Base-by-base conservation (phyloP, 2,329 filamentous ascomycete genomes). In the Phialophora macrospora region DNA sequence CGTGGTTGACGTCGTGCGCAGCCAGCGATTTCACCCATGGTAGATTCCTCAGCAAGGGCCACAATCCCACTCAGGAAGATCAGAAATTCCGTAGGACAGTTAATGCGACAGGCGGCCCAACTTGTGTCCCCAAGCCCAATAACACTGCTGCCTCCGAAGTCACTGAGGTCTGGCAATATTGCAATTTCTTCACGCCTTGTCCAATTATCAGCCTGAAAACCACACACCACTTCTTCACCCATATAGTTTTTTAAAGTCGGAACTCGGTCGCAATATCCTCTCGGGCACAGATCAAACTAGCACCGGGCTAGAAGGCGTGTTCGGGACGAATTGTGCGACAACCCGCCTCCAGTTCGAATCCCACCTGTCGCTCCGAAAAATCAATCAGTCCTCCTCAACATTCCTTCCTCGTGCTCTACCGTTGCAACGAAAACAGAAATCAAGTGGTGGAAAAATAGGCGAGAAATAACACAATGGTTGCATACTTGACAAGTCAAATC, bases 401-500 rank as follows among this genome's bases (percentile, higher is more conserved):
- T 24, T n/a, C 38, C 14, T n/a, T 7, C 38, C 7, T 17, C 0
- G 1, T 44, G 1, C 17, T 44, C 38, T 6, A n/a, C 38, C 38
- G n/a, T n/a, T 44, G 1, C 17, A 2, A 17, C 38, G 11, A 34
- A 2, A n/a, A n/a, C 5, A n/a, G 38, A 7, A 44, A 44, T 1
- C 9, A 44, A 44, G 38, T 8, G 38, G 17, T n/a, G 38, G 38
- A 44, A 3, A 34, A 34, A 34, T 0, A 34, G 32, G 32, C 4
- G 4, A 44, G 38, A 44, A 44, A 44, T 44, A 44, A n/a, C 38
- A 44, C 5, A 44, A 44, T 44, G 38, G 38, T 44, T 44, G 38
- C 38, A 44, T 44, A 44, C 38, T 44, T 44, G 38, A 44, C 38
- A 44, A 44, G 38, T 44, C 38, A 44, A 44, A 44, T 44, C 38